Conservation (phyloP, 2,329 filamentous ascomycete species). For the Tolypocladium ovalisporum region DNA sequence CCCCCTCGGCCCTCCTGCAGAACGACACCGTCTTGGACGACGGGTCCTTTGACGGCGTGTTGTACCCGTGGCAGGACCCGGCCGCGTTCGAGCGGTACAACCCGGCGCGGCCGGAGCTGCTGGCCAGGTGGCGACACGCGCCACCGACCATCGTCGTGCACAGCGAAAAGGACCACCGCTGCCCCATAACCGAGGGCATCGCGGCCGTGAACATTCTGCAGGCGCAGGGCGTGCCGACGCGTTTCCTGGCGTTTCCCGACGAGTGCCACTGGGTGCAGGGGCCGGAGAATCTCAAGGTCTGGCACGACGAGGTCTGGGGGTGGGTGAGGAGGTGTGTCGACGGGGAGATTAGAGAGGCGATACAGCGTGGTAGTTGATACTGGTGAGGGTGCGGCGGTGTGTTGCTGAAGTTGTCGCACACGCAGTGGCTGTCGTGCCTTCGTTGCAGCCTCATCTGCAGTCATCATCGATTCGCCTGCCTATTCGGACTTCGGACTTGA, state of each 20-base stretch:
- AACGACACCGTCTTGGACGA: conserved; percentile 10
- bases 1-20: conserved; percentile 14
- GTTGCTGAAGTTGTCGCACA: background rate
- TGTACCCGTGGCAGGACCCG: conserved; percentile 30
- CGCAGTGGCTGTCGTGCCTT: background rate
- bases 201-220: conserved; percentile 65
- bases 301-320: conserved; percentile 57
- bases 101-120: conserved; percentile 30
- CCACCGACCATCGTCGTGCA: conserved; percentile 65
- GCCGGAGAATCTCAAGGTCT: conserved; percentile 56
- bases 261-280: conserved; percentile 63
- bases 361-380: conserved; percentile 3
- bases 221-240: conserved; percentile 53
- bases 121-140: conserved; percentile 47
- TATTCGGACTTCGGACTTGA: background rate
- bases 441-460: background rate
- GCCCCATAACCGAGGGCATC: conserved; percentile 39
- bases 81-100: conserved; percentile 40
- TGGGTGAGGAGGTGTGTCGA: conserved; percentile 48
- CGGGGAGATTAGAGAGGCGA: conserved; percentile 10
- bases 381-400: too few relatives aligned
- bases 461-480: background rate
- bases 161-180: conserved; percentile 56
- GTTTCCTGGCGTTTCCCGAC: conserved; percentile 62
- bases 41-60: conserved; percentile 30